phyloP scores from a whole-genome alignment of 2,329 filamentous ascomycete genomes.

The Colletotrichum godetiae region DNA sequence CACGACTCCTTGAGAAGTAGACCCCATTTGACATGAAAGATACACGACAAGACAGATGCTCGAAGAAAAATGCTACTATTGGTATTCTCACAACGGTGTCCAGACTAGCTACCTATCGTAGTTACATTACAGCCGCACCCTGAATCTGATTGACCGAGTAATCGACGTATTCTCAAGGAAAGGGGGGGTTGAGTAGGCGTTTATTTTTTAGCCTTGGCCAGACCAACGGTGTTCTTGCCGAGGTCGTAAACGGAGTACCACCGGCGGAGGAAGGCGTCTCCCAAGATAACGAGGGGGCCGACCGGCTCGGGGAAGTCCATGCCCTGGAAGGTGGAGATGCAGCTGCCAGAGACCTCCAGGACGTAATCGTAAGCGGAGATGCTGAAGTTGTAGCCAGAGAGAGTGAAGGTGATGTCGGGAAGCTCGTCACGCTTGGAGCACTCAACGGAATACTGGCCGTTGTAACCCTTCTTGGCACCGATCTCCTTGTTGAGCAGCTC shows the following conservation, averaged over 20 bases:
- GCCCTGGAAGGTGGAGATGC: constrained; percentile 97
- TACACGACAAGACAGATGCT: neutral
- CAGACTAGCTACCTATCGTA: constrained; percentile 31
- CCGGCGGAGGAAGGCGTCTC: constrained; percentile 85
- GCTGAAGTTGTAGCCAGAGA: constrained; percentile 92
- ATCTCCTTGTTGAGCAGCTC: constrained; percentile 98
- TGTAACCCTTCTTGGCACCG: constrained; percentile 96
- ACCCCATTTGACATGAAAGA: neutral
- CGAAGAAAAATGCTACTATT: constrained; percentile 20
- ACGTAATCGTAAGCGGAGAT: constrained; percentile 94
- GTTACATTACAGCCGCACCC: constrained; percentile 31
- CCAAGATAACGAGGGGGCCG: constrained; percentile 93
- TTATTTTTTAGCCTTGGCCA: constrained; percentile 81
- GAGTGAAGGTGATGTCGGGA: constrained; percentile 90
- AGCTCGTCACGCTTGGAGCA: constrained; percentile 85
- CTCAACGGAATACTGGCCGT: constrained; percentile 95
- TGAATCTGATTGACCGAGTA: neutral
- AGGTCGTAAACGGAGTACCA: constrained; percentile 98
- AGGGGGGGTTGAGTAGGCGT: constrained; percentile 9
- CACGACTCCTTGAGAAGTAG: neutral
- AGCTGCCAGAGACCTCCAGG: constrained; percentile 92
- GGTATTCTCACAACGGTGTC: constrained; percentile 33
- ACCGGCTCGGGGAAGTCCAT: constrained; percentile 92
- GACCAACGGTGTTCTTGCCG: constrained; percentile 86
- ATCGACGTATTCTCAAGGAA: constrained; percentile 19